Conservation (phyloP, 2,329 filamentous ascomycete species). For the Neonectria sp. region DNA sequence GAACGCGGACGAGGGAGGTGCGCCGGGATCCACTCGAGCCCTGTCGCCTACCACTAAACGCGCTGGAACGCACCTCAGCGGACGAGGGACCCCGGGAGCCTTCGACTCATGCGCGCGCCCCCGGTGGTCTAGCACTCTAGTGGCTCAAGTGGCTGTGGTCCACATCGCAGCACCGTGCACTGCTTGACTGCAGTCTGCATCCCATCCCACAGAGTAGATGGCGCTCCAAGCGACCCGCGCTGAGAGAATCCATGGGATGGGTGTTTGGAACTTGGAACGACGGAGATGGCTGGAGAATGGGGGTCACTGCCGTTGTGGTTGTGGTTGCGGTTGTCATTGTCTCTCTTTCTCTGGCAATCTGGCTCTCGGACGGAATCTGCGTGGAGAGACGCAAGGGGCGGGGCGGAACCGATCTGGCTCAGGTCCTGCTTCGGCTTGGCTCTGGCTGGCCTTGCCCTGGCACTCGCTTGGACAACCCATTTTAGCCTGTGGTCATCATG, state of each 20-base stretch:
- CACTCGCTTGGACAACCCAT: neutral
- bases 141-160: neutral
- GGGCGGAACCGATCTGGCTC: neutral
- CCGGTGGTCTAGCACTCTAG: neutral
- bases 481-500: neutral
- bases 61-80: conserved; percentile 33
- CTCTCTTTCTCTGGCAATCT: neutral
- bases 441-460: neutral
- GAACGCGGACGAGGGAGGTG: conserved; percentile 18
- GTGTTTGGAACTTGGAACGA: neutral
- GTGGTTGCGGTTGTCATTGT: neutral
- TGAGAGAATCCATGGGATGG: neutral
- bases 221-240: neutral
- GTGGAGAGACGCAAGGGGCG: neutral
- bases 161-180: conserved; percentile 8
- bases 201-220: conserved; percentile 7
- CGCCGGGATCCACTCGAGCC: conserved; percentile 23
- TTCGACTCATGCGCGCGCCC: conserved; percentile 5
- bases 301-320: neutral
- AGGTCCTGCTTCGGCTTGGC: neutral
- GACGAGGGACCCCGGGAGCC: conserved; percentile 1
- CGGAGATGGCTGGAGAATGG: neutral
- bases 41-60: conserved; percentile 34
- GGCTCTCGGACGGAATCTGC: neutral
- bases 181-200: neutral